A percentile compares a stretch with the other conserved stretches of the same genome.
phyloP scores from a whole-genome alignment of 139 green algal genomes.

The Zygnema cylindricum region DNA sequence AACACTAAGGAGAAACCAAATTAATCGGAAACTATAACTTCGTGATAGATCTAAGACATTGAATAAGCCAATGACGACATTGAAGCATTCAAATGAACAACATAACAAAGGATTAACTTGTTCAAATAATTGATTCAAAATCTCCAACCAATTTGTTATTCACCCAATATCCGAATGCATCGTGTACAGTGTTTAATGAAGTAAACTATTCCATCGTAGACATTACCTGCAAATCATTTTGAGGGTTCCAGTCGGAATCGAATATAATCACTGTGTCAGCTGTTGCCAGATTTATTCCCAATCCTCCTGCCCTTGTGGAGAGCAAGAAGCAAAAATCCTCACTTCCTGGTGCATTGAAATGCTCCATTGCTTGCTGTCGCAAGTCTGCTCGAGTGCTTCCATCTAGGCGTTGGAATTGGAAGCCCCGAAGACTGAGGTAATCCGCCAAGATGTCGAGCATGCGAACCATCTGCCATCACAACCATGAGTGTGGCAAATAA shows the following conservation, averaged over 20 bases:
- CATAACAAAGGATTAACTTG: no score
- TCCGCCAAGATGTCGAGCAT: slow-evolving; percentile 94
- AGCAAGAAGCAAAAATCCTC: slow-evolving; percentile 95
- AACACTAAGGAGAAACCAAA: no score
- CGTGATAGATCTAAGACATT: no score
- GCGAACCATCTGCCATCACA: slow-evolving; percentile 80
- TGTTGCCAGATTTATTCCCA: slow-evolving; percentile 90
- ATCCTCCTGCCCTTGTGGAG: slow-evolving; percentile 83
- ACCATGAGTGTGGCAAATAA: no score
- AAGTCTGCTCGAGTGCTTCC: slow-evolving; percentile 79
- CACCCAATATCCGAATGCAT: no score
- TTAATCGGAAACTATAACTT: no score
- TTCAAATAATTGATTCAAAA: background rate
- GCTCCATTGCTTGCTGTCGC: slow-evolving; percentile 89
- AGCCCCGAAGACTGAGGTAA: slow-evolving; percentile 89
- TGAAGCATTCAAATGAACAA: no score
- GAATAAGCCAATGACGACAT: no score
- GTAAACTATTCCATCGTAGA: slow-evolving; percentile 1
- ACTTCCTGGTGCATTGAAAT: slow-evolving; percentile 90
- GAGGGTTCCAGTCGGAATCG: slow-evolving; percentile 73
- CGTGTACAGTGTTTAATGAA: no score
- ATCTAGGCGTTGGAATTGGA: slow-evolving; percentile 89
- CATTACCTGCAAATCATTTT: slow-evolving; percentile 79
- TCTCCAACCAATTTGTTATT: no score
- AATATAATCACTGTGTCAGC: slow-evolving; percentile 87